These are phyloP conservation scores for Kentomonas sorsogonicus DNA, from an alignment of 208 protist genomes.

Conservation along the genomic window DNA sequence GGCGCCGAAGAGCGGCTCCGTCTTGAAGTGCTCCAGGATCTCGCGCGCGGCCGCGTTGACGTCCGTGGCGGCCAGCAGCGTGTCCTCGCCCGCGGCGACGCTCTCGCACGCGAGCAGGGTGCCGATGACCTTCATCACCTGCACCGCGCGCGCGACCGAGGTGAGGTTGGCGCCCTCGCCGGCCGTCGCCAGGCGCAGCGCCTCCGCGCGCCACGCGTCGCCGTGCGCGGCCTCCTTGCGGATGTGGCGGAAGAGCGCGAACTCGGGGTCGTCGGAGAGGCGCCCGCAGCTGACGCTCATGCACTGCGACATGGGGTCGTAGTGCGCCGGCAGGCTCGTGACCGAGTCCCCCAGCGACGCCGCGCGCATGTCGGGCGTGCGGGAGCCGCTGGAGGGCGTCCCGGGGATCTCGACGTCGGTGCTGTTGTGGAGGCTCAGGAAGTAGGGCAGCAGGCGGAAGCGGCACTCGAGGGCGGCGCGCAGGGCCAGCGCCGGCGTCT, in stretches of 20 bases:
- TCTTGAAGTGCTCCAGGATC: constrained; percentile 31
- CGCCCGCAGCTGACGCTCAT: constrained; percentile 47
- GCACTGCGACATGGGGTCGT: constrained; percentile 64
- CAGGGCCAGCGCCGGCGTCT: constrained; percentile 29
- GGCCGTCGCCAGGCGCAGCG: constrained; percentile 28
- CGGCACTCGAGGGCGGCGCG: constrained; percentile 55
- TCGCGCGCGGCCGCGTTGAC: constrained; percentile 36
- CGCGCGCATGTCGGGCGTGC: constrained; percentile 39
- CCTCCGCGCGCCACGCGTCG: background rate
- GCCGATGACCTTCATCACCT: constrained; percentile 61
- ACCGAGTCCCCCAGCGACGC: constrained; percentile 56
- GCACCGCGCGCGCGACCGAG: constrained; percentile 38
- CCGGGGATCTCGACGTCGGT: constrained; percentile 37
- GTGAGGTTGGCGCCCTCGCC: constrained; percentile 40
- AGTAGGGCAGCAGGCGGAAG: constrained; percentile 65
- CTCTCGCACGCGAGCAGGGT: constrained; percentile 46
- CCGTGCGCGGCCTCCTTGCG: constrained; percentile 16
- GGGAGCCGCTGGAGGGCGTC: constrained; percentile 25
- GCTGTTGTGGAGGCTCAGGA: constrained; percentile 53
- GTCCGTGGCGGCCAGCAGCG: constrained; percentile 27
- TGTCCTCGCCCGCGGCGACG: constrained; percentile 22
- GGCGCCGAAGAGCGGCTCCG: constrained; percentile 36
- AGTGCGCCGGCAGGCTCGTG: constrained; percentile 40
- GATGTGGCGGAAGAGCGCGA: constrained; percentile 45
- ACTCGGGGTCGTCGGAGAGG: constrained; percentile 55